These are phyloP conservation scores for Sanghuangporus sanghuang DNA, from an alignment of 1,284 basidiomycete species.

Conservation along the genomic window DNA sequence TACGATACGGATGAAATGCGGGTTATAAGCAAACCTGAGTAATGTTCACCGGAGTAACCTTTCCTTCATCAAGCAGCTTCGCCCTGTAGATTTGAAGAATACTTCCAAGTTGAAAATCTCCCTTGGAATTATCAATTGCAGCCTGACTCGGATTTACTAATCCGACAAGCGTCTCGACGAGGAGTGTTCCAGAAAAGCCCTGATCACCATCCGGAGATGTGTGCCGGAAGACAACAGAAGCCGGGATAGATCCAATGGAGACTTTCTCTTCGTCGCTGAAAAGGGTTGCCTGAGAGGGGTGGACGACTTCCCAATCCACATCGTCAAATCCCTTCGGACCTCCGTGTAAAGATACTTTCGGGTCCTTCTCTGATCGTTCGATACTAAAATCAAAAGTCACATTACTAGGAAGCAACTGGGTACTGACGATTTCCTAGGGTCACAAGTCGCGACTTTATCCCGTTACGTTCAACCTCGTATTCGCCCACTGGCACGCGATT, in stretches of 20 bases:
- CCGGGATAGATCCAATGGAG: conserved; percentile 34
- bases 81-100: conserved; percentile 63
- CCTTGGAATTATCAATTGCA: conserved; percentile 26
- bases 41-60: conserved; percentile 66
- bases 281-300: conserved; percentile 40
- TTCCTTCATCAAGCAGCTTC: conserved; percentile 44
- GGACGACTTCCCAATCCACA: conserved; percentile 43
- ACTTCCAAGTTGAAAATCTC: conserved; percentile 52
- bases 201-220: conserved; percentile 64
- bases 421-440: conserved; percentile 46
- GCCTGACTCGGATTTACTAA: conserved; percentile 44
- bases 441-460: conserved; percentile 43
- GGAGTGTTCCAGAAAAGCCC: conserved; percentile 57
- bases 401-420: background rate
- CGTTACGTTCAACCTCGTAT: conserved; percentile 48
- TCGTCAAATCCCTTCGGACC: conserved; percentile 62
- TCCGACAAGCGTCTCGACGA: conserved; percentile 54
- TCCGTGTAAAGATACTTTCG: conserved; percentile 66
- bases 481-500: conserved; percentile 63
- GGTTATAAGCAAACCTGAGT: conserved; percentile 48
- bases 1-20: background rate
- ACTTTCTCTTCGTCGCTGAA: conserved; percentile 51
- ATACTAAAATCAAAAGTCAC: background rate
- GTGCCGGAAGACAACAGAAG: conserved; percentile 48
- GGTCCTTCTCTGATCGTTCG: conserved; percentile 37